Evolutionary conservation across 352 stramenopile genomes (phyloP).

Genomic region (Pythium phragmiticola): DNA sequence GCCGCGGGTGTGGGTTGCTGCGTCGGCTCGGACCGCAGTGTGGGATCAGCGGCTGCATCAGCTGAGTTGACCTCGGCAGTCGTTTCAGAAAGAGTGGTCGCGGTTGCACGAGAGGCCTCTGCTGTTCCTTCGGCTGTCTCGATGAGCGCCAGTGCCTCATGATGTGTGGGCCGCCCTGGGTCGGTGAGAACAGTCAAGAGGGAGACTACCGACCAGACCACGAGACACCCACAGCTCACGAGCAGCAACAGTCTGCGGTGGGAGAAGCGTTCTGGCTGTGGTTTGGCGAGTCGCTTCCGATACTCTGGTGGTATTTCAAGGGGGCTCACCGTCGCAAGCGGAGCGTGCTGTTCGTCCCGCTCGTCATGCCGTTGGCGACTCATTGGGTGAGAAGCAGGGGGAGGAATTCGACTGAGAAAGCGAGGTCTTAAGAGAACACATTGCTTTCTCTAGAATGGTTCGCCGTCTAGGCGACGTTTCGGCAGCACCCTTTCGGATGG

Average conservation of each 20-base stretch:
- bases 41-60: background rate
- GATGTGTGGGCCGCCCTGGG: background rate
- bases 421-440: background rate
- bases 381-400: too few relatives aligned
- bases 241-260: background rate
- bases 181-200: background rate
- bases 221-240: background rate
- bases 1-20: background rate
- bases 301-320: background rate
- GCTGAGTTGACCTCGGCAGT: background rate
- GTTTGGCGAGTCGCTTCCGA: background rate
- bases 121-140: background rate
- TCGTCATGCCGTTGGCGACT: too few relatives aligned
- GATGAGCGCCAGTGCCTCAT: background rate
- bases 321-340: background rate
- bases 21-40: background rate
- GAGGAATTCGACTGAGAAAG: background rate
- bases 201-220: background rate
- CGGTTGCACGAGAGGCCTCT: too few relatives aligned
- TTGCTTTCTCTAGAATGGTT: too few relatives aligned
- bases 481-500: too few relatives aligned
- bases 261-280: background rate
- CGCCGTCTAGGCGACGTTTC: too few relatives aligned
- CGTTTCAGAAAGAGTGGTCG: background rate
- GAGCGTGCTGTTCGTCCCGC: background rate